phyloP scores from a whole-genome alignment of 306 rosid genomes.

The Acacia melanoxylon region DNA sequence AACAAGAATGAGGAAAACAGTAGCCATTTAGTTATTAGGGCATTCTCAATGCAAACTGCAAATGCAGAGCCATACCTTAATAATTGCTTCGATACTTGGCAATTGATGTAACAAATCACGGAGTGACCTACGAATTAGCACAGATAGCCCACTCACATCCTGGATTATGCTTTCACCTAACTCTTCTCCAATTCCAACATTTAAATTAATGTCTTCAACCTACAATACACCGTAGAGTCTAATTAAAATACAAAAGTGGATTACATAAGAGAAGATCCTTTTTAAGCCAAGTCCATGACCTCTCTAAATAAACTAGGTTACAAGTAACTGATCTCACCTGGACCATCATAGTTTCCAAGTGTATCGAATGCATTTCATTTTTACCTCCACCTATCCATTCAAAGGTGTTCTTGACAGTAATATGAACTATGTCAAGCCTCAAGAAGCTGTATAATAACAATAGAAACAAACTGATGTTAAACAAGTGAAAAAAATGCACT shows the following conservation, averaged over 20 bases:
- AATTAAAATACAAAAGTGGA: neutral
- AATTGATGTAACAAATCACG: slow-evolving; percentile 73
- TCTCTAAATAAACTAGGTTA: slow-evolving; percentile 14
- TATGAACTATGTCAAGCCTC: slow-evolving; percentile 96
- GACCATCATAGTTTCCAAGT: slow-evolving; percentile 72
- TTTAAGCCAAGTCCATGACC: slow-evolving; percentile 17
- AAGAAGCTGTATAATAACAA: slow-evolving; percentile 62
- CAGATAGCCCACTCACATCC: slow-evolving; percentile 86
- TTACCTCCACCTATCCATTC: slow-evolving; percentile 87
- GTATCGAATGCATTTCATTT: slow-evolving; percentile 81
- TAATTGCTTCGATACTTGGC: slow-evolving; percentile 67
- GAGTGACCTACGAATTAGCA: slow-evolving; percentile 81
- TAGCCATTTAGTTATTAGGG: slow-evolving; percentile 3
- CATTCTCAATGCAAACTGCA: slow-evolving; percentile 12
- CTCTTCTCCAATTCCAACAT: slow-evolving; percentile 79
- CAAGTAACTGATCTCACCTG: slow-evolving; percentile 60
- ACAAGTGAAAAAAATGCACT: slow-evolving; percentile 13
- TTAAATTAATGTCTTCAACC: slow-evolving; percentile 92
- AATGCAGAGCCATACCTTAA: slow-evolving; percentile 55
- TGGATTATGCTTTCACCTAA: slow-evolving; percentile 90
- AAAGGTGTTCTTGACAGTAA: slow-evolving; percentile 80
- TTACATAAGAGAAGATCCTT: neutral
- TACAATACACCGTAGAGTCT: slow-evolving; percentile 39
- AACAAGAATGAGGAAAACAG: slow-evolving; percentile 3
- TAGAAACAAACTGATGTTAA: slow-evolving; percentile 35